phyloP scores from a whole-genome alignment of 495 filamentous ascomycete genomes.

The Aspergillus mulundensis region DNA sequence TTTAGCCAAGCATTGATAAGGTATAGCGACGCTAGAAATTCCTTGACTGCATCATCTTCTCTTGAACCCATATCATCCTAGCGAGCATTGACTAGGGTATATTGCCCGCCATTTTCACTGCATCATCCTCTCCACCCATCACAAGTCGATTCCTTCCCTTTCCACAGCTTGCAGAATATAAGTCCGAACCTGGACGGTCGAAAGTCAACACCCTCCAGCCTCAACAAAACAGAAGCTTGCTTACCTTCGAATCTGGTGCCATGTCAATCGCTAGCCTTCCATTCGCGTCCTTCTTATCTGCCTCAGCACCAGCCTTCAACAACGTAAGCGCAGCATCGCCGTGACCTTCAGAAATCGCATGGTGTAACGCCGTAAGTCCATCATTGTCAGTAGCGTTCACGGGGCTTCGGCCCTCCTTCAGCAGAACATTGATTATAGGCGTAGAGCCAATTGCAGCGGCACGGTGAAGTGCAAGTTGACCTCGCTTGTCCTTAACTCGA shows the following conservation, averaged over 20 bases:
- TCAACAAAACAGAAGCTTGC: background rate
- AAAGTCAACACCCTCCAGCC: slow-evolving; percentile 1
- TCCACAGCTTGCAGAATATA: slow-evolving; percentile 80
- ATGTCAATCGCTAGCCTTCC: slow-evolving; percentile 73
- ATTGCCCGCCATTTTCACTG: no score
- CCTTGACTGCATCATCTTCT: no score
- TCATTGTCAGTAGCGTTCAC: slow-evolving; percentile 81
- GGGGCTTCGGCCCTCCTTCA: slow-evolving; percentile 72
- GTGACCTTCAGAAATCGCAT: slow-evolving; percentile 90
- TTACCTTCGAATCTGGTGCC: slow-evolving; percentile 77
- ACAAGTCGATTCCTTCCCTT: slow-evolving; percentile 75
- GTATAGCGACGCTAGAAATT: background rate
- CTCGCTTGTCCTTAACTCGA: slow-evolving; percentile 77
- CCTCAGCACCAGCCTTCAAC: slow-evolving; percentile 79
- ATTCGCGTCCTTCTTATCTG: slow-evolving; percentile 70
- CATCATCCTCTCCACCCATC: background rate
- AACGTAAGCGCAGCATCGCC: slow-evolving; percentile 81
- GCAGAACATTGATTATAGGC: slow-evolving; percentile 75
- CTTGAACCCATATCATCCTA: background rate
- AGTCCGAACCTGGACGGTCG: slow-evolving; percentile 52
- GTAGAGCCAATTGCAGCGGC: slow-evolving; percentile 86
- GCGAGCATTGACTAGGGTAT: no score
- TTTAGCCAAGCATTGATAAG: background rate
- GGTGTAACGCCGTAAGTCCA: slow-evolving; percentile 85
- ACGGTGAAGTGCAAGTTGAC: slow-evolving; percentile 82